Evolutionary conservation across 1,139 yeast species (phyloP), one percentile per base, ranked within the genome.

Genomic region (Saccharomyces uvarum): DNA sequence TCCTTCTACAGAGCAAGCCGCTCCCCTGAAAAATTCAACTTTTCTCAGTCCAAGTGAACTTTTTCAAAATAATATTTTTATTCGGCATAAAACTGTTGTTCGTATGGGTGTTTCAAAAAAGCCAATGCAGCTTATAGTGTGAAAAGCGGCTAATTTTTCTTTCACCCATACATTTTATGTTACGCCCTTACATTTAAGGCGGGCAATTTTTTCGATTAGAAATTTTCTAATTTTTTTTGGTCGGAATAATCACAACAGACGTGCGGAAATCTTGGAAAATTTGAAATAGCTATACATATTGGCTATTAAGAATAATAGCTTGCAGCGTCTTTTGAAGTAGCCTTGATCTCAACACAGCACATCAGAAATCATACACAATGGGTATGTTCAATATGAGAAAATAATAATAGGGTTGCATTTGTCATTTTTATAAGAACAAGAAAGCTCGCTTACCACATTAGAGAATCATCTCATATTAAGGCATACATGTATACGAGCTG

Each of bases 311-410:
- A 24, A 16, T 29, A 11, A 13, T 24, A 49, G 46, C 26, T 27
- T 49, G 42, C 51, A 49, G 44, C 24, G 11, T 16, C 19, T 19
- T 38, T 16, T 16, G 7, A 3, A 13, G 13, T 11, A 24, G 31
- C 14, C 11, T 16, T 46, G 31, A 28, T n/a, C 29, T 16, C 21
- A 28, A 28, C 31, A 24, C 31, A 26, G 31, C 19, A 50, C 46
- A 50, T 41, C 52, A 50, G 49, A 29, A 48, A 50, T 29, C 49
- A 44, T 44, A 50, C 52, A 50, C 52, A 50, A 50, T 50, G 52
- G 52, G 52, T 50, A 50, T 50, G 52, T 49, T 28, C 2, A 41
- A 21, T 9, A 19, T 13, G 19, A 38, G 19, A 38, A 19, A 24
- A 24, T 24, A 24, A 38, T 28, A 38, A 4, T 38, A 9, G 13